Base-by-base conservation (phyloP, 768 basidiomycete genomes). In the Suillus subalutaceus region DNA sequence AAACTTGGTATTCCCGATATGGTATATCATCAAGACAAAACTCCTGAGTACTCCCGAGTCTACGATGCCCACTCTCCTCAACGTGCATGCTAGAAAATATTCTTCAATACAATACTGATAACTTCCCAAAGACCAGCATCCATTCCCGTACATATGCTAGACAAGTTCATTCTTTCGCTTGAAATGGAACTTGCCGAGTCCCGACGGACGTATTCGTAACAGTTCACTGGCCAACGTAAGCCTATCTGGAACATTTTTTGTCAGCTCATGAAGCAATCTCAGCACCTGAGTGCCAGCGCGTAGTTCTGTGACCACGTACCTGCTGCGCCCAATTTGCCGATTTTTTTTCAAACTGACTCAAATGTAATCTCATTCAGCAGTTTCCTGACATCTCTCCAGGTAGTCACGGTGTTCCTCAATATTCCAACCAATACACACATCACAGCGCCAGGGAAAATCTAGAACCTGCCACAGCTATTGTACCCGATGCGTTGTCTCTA, bases 1-100 rank as follows among this genome's bases (percentile, higher is more conserved):
- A 18, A 55, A 32, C 38, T 61, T 52, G 63, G 61, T 52, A 38
- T 53, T 64, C 75, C 73, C 30, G 56, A 78, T 77, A 74, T 73
- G 62, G 76, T 61, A 44, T 67, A 46, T n/a, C 44, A 46, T 46
- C 43, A 44, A 20, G 1, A 37, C 37, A 44, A 44, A 18, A 48
- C 50, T 26, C 50, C 48, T 15, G 23, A 50, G 26, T 26, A 26
- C 26, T 26, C 2, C 26, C 26, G 26, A 12, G 37, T 23, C 23
- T 26, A 15, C 23, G 15, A 50, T 23, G 23, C 48, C 13, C 12
- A 23, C 13, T 50, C 23, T 26, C 23, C 52, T 16, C 26, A 0
- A 37, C 9, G 6, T 35, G 35, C 12, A 26, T 16, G 26, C 12
- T 23, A 23, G 20, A 23, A 46, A 26, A 13, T 15, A 26, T 26